phyloP scores from a whole-genome alignment of 306 rosid species.

The Cajanus cajan region DNA sequence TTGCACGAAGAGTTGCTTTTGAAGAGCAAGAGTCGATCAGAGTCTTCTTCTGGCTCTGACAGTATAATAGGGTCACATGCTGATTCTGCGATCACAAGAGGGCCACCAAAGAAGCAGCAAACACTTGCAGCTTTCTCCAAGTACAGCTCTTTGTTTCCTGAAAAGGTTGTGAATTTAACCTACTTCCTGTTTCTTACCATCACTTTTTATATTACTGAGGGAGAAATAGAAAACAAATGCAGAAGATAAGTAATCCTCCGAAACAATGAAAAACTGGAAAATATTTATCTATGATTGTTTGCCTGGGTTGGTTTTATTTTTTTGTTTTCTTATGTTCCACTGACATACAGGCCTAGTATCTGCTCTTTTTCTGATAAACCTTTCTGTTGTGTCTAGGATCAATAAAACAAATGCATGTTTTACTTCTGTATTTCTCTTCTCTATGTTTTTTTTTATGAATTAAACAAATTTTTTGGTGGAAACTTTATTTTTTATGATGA shows the following conservation, averaged over 20 bases:
- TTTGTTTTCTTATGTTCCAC: not conserved
- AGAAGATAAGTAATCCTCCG: not conserved
- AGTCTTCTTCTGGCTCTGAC: slow-evolving; percentile 54
- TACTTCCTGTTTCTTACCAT: not conserved
- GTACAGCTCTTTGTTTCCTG: slow-evolving; percentile 79
- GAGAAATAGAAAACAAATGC: not conserved
- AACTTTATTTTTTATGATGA: slow-evolving; percentile 8
- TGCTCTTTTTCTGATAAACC: not conserved
- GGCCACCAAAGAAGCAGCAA: slow-evolving; percentile 55
- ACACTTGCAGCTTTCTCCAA: slow-evolving; percentile 61
- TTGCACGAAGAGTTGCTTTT: slow-evolving; percentile 74
- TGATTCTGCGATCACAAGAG: slow-evolving; percentile 48
- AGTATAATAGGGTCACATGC: slow-evolving; percentile 39
- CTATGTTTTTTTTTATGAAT: not conserved
- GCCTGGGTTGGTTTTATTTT: not conserved
- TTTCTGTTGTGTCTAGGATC: not conserved
- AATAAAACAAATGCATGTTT: not conserved
- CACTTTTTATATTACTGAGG: not conserved
- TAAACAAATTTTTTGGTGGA: not conserved
- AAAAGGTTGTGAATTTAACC: slow-evolving; percentile 69
- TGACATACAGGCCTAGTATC: not conserved
- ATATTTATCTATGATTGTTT: not conserved
- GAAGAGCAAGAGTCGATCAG: slow-evolving; percentile 60
- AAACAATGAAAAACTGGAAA: slow-evolving; percentile 16
- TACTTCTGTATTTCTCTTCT: not conserved